Evolutionary conservation across 1,139 yeast genomes (phyloP).

Genomic region (Schwanniomyces etchellsii): DNA sequence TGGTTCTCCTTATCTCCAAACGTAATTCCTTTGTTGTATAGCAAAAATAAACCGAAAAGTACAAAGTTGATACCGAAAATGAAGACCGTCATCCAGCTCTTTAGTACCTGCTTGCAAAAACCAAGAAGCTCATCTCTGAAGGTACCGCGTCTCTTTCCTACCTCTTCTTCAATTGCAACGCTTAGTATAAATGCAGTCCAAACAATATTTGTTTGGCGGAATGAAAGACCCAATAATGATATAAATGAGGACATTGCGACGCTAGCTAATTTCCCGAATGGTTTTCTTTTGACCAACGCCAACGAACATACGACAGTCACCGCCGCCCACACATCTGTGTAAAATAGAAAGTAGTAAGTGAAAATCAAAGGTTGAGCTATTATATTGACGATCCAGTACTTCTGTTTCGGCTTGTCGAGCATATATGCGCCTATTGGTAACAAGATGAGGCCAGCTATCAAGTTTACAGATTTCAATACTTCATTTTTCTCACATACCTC

Average conservation of each 20-base stretch:
- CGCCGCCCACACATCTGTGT: conserved; percentile 93
- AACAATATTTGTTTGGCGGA: conserved; percentile 86
- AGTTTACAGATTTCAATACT: conserved; percentile 52
- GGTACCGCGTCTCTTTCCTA: neutral
- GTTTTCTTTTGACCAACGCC: conserved; percentile 30
- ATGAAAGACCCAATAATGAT: conserved; percentile 57
- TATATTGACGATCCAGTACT: conserved; percentile 44
- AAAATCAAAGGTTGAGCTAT: conserved; percentile 64
- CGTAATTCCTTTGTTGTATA: conserved; percentile 71
- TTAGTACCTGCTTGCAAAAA: conserved; percentile 8
- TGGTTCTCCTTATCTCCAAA: conserved; percentile 90
- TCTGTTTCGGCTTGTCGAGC: conserved; percentile 17
- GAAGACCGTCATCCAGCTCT: conserved; percentile 21
- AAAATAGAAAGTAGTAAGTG: conserved; percentile 71
- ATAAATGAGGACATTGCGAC: conserved; percentile 33
- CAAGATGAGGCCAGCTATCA: conserved; percentile 55
- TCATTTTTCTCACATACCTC: conserved; percentile 33
- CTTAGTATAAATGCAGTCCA: conserved; percentile 72
- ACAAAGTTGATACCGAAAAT: conserved; percentile 54
- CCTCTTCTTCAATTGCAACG: conserved; percentile 44
- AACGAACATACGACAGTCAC: conserved; percentile 47
- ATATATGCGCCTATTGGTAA: conserved; percentile 41
- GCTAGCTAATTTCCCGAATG: conserved; percentile 11
- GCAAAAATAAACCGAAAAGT: conserved; percentile 51
- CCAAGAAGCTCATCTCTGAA: conserved; percentile 3